Evolutionary conservation across 2,329 filamentous ascomycete species (phyloP).

Genomic region (Cordyceps cateniannulata): DNA sequence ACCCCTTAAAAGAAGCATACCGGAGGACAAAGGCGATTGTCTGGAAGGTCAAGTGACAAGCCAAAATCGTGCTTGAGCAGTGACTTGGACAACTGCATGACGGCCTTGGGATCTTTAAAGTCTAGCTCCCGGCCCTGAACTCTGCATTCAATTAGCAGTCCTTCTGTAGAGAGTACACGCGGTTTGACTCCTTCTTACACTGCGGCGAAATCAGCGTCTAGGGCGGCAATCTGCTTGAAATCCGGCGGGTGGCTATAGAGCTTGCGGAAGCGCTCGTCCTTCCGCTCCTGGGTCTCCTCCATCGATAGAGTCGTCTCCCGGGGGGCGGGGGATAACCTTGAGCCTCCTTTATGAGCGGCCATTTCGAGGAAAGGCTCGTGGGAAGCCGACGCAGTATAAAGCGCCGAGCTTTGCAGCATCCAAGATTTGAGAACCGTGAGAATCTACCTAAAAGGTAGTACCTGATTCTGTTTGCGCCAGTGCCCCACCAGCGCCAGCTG

Average conservation of each 20-base stretch:
- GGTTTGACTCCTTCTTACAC: slow-evolving; percentile 25
- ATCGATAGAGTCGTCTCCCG: background rate
- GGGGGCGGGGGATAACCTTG: background rate
- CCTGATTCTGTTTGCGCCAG: background rate
- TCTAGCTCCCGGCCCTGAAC: slow-evolving; percentile 53
- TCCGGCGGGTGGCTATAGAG: slow-evolving; percentile 9
- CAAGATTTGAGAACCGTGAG: background rate
- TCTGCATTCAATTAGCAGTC: slow-evolving; percentile 17
- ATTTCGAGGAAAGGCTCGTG: background rate
- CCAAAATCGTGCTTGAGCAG: slow-evolving; percentile 71
- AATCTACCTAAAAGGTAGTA: too few relatives aligned
- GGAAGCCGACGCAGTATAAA: background rate
- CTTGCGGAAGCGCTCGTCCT: slow-evolving; percentile 4
- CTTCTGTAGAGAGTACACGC: background rate
- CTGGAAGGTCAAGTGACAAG: slow-evolving; percentile 62
- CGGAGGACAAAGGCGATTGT: slow-evolving; percentile 79
- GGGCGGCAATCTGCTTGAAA: slow-evolving; percentile 35
- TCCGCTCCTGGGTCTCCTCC: background rate
- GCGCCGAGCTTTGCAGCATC: background rate
- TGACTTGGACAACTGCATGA: slow-evolving; percentile 71
- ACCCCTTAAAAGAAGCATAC: slow-evolving; percentile 34
- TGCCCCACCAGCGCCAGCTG: background rate
- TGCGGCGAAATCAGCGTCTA: slow-evolving; percentile 36
- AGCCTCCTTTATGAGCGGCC: background rate
- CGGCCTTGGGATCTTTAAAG: slow-evolving; percentile 70